These are phyloP conservation scores for Aegilops longissima DNA, from an alignment of 176 grass and related monocot species.

Conservation along the genomic window DNA sequence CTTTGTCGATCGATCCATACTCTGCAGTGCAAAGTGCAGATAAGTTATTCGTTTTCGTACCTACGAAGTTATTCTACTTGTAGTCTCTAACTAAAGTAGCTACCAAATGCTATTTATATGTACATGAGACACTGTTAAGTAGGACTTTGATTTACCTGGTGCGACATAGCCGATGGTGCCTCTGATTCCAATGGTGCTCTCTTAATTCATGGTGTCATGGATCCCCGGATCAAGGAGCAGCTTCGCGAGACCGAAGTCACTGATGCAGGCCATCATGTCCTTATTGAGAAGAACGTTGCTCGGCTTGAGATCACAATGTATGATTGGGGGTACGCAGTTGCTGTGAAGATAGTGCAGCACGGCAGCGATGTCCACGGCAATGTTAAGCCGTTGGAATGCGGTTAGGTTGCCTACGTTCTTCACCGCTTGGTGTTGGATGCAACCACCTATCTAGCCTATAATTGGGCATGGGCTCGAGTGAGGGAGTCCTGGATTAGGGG, in stretches of 20 bases:
- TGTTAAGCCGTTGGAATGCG: constrained; percentile 28
- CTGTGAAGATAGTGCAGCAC: constrained; percentile 44
- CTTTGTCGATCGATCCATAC: background rate
- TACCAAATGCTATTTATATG: background rate
- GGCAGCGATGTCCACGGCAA: constrained; percentile 29
- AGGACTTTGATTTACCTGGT: constrained; percentile 18
- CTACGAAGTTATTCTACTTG: background rate
- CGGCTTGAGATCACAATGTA: constrained; percentile 55
- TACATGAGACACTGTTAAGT: background rate
- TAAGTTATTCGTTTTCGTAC: background rate
- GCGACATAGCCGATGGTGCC: constrained; percentile 47
- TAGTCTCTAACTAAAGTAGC: no score
- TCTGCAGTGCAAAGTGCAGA: background rate
- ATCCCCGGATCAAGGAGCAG: background rate
- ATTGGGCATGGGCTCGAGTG: constrained; percentile 42
- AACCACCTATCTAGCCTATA: constrained; percentile 47
- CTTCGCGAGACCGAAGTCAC: background rate
- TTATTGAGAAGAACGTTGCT: constrained; percentile 43
- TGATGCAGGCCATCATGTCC: constrained; percentile 39
- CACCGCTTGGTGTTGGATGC: background rate
- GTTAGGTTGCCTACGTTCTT: background rate
- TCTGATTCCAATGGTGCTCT: constrained; percentile 21
- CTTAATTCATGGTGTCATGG: background rate
- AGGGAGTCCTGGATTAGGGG: no score
- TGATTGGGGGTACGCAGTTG: background rate